These are phyloP conservation scores for Boletellus ananas DNA, from an alignment of 768 basidiomycete species.

Conservation along the genomic window DNA sequence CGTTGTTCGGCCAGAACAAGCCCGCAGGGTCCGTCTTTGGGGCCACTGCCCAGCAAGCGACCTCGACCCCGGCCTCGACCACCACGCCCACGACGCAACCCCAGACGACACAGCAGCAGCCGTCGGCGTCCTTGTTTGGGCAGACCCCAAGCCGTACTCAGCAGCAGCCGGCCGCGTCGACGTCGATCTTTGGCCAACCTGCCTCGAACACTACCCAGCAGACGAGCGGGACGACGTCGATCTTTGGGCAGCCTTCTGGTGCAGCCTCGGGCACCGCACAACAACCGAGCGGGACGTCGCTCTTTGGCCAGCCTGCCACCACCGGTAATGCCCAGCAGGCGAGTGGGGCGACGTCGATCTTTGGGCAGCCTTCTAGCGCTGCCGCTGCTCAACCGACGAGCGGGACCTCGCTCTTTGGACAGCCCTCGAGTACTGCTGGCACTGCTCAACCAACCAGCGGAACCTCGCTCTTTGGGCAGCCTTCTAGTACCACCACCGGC, in stretches of 20 bases:
- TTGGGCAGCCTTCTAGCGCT: slow-evolving; percentile 10
- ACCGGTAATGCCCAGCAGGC: background rate
- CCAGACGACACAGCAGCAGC: slow-evolving; percentile 21
- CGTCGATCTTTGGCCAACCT: slow-evolving; percentile 26
- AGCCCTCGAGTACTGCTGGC: slow-evolving; percentile 1
- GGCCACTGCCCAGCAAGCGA: slow-evolving; percentile 23
- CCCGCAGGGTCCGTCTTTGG: slow-evolving; percentile 40
- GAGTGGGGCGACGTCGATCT: background rate
- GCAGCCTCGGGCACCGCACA: background rate
- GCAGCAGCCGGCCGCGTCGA: background rate
- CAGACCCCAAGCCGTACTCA: slow-evolving; percentile 9
- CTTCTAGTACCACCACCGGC: background rate
- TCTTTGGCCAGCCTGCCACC: background rate
- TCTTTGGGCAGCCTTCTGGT: slow-evolving; percentile 11
- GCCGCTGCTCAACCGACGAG: background rate
- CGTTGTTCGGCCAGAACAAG: slow-evolving; percentile 33
- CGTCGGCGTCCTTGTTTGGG: slow-evolving; percentile 14
- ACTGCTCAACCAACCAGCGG: slow-evolving; percentile 4
- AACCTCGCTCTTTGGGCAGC: slow-evolving; percentile 10
- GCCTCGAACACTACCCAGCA: background rate
- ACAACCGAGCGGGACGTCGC: background rate
- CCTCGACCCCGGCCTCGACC: slow-evolving; percentile 5
- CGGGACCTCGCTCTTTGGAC: slow-evolving; percentile 8
- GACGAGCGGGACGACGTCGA: background rate
- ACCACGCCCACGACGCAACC: slow-evolving; percentile 14